A percentile compares a stretch with the other conserved stretches of the same genome.
Evolutionary conservation across 2,329 filamentous ascomycete genomes (phyloP).

Genomic region (Huntiella moniliformis): DNA sequence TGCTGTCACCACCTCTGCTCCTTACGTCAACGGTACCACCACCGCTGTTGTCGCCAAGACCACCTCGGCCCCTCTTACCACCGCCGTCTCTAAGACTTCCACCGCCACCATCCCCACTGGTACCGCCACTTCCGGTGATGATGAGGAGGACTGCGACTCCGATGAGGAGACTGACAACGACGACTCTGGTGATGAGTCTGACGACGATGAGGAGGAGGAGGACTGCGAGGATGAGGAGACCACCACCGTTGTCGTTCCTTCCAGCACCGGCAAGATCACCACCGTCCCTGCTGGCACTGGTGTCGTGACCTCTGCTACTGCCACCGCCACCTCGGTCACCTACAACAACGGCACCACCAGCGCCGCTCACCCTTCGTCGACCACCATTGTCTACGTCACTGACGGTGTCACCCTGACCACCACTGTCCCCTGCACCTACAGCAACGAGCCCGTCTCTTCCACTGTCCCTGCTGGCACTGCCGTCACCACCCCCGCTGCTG

Average conservation of each 20-base stretch:
- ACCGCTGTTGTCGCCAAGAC: constrained; percentile 3
- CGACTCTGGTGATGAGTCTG: background rate
- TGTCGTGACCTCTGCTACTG: background rate
- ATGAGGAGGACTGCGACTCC: background rate
- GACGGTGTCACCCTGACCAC: background rate
- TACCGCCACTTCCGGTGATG: background rate
- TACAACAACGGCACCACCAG: background rate
- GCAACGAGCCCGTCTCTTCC: background rate
- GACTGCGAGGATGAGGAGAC: constrained; percentile 4
- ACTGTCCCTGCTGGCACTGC: background rate
- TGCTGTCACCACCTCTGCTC: background rate
- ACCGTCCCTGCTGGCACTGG: background rate
- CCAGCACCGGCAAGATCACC: background rate
- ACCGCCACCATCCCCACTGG: background rate
- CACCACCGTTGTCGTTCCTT: background rate
- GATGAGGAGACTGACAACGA: constrained; percentile 1
- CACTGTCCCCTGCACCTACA: constrained; percentile 1
- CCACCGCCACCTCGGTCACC: background rate
- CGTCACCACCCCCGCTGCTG: background rate
- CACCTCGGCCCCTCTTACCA: background rate
- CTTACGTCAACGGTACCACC: constrained; percentile 3
- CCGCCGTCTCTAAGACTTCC: background rate
- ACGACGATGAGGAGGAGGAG: background rate
- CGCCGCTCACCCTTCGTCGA: background rate
- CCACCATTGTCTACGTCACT: constrained; percentile 1